Percentiles rank a stretch among this genome's conserved stretches.
phyloP scores from a whole-genome alignment of 768 basidiomycete species.

The Podaxis carcinomalis region DNA sequence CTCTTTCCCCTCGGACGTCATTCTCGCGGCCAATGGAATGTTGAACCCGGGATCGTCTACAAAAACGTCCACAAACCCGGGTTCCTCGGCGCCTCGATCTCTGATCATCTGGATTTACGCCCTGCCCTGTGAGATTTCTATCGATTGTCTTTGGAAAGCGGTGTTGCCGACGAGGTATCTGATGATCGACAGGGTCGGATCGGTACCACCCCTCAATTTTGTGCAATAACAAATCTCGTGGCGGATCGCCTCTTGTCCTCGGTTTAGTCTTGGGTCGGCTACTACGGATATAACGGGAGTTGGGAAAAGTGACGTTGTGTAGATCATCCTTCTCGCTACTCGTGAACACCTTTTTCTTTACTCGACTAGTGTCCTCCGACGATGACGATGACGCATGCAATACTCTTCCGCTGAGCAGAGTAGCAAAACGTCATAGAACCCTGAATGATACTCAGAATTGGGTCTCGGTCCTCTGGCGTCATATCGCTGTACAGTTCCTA shows the following conservation, averaged over 20 bases:
- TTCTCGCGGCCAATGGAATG: constrained; percentile 1
- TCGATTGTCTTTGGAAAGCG: neutral
- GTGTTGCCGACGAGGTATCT: neutral
- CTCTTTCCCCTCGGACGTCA: constrained; percentile 6
- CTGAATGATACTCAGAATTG: neutral
- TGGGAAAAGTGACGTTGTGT: neutral
- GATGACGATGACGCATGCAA: constrained; percentile 3
- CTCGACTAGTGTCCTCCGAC: neutral
- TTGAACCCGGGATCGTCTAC: constrained; percentile 10
- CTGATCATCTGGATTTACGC: neutral
- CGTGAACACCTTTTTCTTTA: neutral
- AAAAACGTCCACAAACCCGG: constrained; percentile 8
- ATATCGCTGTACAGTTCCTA: neutral
- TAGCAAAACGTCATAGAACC: constrained; percentile 7
- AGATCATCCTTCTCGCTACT: neutral
- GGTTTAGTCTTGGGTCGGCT: neutral
- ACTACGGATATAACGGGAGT: constrained; percentile 10
- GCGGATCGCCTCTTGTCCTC: constrained; percentile 3
- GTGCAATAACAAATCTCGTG: neutral
- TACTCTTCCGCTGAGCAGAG: constrained; percentile 7
- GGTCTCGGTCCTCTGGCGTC: neutral
- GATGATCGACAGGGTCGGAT: constrained; percentile 4
- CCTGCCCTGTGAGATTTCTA: neutral
- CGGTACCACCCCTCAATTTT: no score
- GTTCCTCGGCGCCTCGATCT: neutral